Evolutionary conservation across 2,329 filamentous ascomycete species (phyloP).

Genomic region (Penicillium freii): DNA sequence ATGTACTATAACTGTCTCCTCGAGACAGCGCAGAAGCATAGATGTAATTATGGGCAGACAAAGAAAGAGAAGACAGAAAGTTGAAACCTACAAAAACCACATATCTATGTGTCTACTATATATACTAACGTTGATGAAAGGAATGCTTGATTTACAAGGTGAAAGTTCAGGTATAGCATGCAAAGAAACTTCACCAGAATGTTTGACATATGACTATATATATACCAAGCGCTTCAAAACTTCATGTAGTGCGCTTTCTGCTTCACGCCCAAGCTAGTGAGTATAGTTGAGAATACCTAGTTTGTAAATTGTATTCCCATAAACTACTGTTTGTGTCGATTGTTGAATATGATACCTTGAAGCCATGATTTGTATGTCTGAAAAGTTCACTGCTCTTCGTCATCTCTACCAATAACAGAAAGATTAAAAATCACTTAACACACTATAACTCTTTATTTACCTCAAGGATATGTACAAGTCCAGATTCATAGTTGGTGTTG

Average conservation of each 20-base stretch:
- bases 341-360: too few relatives aligned
- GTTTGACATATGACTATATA: background rate
- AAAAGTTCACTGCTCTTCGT: too few relatives aligned
- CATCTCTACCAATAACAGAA: too few relatives aligned
- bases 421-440: background rate
- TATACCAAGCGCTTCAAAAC: background rate
- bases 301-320: background rate
- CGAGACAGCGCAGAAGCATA: background rate
- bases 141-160: background rate
- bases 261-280: too few relatives aligned
- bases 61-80: background rate
- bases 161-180: background rate
- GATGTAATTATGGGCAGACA: background rate
- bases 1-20: fast-evolving
- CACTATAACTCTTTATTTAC: background rate
- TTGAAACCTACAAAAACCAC: background rate
- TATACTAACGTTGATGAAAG: background rate
- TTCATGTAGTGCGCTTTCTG: background rate
- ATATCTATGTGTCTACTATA: background rate
- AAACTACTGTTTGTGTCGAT: background rate
- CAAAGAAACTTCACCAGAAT: too few relatives aligned
- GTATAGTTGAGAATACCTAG: too few relatives aligned
- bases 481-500: background rate
- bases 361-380: background rate
- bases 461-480: background rate